Evolutionary conservation across 257 asterid species (phyloP).

Genomic region (Dorcoceras hygrometricum): DNA sequence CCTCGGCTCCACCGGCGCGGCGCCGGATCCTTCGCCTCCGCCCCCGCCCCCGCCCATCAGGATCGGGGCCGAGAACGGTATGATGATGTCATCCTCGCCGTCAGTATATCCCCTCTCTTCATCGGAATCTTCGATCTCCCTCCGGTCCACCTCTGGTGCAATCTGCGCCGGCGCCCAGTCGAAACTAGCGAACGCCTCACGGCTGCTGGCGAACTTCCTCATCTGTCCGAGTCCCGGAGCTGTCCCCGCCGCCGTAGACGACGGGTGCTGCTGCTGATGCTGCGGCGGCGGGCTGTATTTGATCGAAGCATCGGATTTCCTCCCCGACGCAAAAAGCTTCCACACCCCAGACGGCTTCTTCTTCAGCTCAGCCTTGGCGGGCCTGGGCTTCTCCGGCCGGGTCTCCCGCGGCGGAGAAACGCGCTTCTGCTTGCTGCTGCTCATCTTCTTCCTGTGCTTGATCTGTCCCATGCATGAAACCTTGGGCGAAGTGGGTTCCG

Average conservation of each 20-base stretch:
- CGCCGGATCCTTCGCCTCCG: constrained; percentile 4
- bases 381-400: constrained; percentile 1
- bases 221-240: constrained; percentile 40
- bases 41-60: not conserved
- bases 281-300: not conserved
- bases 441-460: constrained; percentile 38
- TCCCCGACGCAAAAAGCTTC: constrained; percentile 23
- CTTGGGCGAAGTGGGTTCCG: constrained; percentile 59
- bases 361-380: not conserved
- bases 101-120: constrained; percentile 22
- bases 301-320: constrained; percentile 31
- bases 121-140: constrained; percentile 24
- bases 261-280: not conserved
- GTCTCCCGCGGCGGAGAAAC: constrained; percentile 13
- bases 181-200: constrained; percentile 36
- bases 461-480: constrained; percentile 59
- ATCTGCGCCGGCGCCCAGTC: constrained; percentile 38
- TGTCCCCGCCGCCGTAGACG: not conserved
- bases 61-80: constrained; percentile 48
- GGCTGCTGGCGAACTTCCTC: constrained; percentile 43
- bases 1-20: constrained; percentile 32
- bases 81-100: constrained; percentile 24
- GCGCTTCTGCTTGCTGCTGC: not conserved
- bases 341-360: constrained; percentile 10
- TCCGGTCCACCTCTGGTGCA: constrained; percentile 27